Percentiles rank a stretch among this genome's conserved stretches.
Evolutionary conservation across 495 filamentous ascomycete species (phyloP).

Genomic region (Aspergillus nidulans): DNA sequence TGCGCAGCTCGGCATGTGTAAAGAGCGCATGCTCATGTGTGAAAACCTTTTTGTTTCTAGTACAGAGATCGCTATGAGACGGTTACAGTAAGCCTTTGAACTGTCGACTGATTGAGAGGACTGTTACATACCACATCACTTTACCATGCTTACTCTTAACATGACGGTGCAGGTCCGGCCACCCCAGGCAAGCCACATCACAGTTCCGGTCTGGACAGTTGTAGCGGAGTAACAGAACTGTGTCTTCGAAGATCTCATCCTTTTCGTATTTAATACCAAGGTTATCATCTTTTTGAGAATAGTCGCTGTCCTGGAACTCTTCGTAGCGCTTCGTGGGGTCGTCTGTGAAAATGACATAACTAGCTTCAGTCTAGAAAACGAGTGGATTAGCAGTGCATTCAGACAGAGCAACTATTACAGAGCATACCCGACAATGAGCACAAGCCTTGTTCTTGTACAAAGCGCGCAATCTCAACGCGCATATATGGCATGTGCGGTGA

Average conservation of each 20-base stretch:
- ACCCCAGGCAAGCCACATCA: slow-evolving; percentile 85
- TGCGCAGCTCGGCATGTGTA: slow-evolving; percentile 69
- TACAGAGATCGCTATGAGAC: slow-evolving; percentile 69
- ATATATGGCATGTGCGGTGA: slow-evolving; percentile 94
- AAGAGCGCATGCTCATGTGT: slow-evolving; percentile 98
- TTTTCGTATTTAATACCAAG: slow-evolving; percentile 89
- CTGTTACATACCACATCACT: slow-evolving; percentile 70
- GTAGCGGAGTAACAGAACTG: slow-evolving; percentile 79
- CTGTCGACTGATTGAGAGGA: background rate
- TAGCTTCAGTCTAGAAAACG: slow-evolving; percentile 60
- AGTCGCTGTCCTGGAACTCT: slow-evolving; percentile 69
- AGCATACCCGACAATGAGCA: slow-evolving; percentile 80
- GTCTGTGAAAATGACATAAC: slow-evolving; percentile 88
- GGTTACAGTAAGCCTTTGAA: slow-evolving; percentile 1
- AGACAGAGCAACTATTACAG: background rate
- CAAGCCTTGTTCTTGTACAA: slow-evolving; percentile 95
- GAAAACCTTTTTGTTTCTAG: slow-evolving; percentile 93
- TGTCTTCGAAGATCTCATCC: slow-evolving; percentile 82
- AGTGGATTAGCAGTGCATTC: background rate
- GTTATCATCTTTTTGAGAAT: slow-evolving; percentile 70
- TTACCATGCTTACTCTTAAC: slow-evolving; percentile 76
- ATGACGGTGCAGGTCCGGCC: slow-evolving; percentile 91
- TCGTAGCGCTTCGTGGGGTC: slow-evolving; percentile 73
- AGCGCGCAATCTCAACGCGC: slow-evolving; percentile 79
- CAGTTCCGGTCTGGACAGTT: slow-evolving; percentile 87